A percentile compares a stretch with the other conserved stretches of the same genome.
phyloP scores from a whole-genome alignment of 2,329 filamentous ascomycete species.

The Cryoendolithus antarcticus region DNA sequence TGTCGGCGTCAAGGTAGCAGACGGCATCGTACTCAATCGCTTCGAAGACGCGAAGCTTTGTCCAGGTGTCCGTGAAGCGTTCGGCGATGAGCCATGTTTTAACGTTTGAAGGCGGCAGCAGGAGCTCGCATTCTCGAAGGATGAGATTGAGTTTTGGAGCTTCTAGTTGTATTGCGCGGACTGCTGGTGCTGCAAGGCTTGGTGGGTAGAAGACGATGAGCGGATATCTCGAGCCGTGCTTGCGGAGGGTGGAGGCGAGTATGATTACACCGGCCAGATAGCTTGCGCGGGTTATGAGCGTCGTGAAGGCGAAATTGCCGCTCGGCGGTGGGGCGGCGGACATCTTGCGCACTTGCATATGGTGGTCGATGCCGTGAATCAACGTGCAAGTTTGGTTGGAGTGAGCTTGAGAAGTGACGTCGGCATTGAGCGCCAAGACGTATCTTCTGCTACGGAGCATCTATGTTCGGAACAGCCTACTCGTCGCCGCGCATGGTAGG shows the following conservation, averaged over 20 bases:
- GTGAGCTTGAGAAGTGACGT: too few species aligned
- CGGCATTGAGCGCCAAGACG: too few species aligned
- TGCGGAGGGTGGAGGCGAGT: conserved; percentile 37
- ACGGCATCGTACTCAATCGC: conserved; percentile 27
- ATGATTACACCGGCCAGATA: conserved; percentile 42
- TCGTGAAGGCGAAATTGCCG: conserved; percentile 32
- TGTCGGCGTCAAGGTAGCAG: conserved; percentile 44
- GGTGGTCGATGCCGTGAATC: too few species aligned
- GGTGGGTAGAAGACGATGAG: conserved; percentile 39
- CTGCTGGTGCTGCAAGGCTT: conserved; percentile 27
- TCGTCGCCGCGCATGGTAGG: too few species aligned
- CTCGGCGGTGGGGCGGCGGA: too few species aligned
- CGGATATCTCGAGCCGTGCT: conserved; percentile 34
- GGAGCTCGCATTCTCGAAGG: conserved; percentile 27
- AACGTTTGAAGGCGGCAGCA: conserved; percentile 27
- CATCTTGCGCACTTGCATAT: too few species aligned
- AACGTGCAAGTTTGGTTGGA: too few species aligned
- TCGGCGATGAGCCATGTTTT: conserved; percentile 34
- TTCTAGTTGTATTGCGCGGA: conserved; percentile 33
- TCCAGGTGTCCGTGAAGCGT: conserved; percentile 43
- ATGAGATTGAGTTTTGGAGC: conserved; percentile 29
- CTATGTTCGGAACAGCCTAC: too few species aligned
- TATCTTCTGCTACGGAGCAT: too few species aligned
- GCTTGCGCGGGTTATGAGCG: conserved; percentile 37
- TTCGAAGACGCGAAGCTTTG: conserved; percentile 43